Evolutionary conservation across 139 green algal genomes (phyloP).

Genomic region (Coelastrella sp.): DNA sequence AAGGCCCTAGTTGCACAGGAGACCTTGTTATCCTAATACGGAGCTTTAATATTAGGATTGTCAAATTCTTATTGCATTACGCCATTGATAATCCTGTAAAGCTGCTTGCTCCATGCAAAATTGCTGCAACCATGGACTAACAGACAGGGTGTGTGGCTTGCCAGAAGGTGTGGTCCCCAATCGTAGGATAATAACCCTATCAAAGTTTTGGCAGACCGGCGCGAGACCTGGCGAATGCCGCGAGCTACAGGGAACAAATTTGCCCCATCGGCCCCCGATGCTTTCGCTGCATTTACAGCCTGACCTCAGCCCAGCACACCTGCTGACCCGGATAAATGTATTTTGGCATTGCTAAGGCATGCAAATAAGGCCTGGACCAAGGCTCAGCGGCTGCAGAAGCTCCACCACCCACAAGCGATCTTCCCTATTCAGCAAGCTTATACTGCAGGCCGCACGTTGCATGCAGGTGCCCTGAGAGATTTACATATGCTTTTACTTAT

Average conservation of each 20-base stretch:
- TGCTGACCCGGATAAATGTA: background rate
- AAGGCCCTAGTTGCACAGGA: background rate
- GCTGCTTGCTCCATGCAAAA: background rate
- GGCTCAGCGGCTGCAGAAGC: background rate
- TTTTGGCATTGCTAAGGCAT: background rate
- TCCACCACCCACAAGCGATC: background rate
- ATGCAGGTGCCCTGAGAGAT: background rate
- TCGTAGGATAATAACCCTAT: no score
- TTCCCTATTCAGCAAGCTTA: background rate
- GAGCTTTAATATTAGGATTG: no score
- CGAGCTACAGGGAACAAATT: background rate
- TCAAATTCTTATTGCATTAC: no score
- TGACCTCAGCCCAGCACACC: no score
- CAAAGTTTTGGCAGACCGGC: no score
- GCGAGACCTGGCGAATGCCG: background rate
- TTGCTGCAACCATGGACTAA: background rate
- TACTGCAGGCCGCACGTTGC: background rate
- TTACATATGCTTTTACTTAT: background rate
- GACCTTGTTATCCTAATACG: no score
- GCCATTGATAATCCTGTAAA: background rate
- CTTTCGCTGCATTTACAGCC: conserved; percentile 8
- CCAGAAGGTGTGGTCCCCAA: background rate
- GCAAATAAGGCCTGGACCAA: background rate
- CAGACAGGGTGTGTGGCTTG: background rate
- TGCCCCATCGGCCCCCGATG: background rate